phyloP scores from a whole-genome alignment of 805 yeast genomes.

The Maudiozyma barnettii region DNA sequence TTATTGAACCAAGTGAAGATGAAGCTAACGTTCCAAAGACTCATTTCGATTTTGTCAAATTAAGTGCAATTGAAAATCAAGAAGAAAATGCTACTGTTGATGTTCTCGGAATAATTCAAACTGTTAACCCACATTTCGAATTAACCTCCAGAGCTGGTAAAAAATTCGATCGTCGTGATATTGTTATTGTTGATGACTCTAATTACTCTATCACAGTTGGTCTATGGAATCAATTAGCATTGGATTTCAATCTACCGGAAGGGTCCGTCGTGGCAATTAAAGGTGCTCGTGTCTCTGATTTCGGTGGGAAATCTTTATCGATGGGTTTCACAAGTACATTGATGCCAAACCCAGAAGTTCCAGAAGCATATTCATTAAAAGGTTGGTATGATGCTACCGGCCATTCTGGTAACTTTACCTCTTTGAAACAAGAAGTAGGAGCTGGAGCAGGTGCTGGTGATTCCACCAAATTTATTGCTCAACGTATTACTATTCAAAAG shows the following conservation, averaged over 20 bases:
- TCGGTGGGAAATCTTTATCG: conserved; percentile 76
- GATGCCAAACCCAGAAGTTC: conserved; percentile 74
- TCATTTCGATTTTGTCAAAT: conserved; percentile 63
- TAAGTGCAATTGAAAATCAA: conserved; percentile 53
- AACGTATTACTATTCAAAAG: conserved; percentile 56
- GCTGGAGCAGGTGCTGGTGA: conserved; percentile 24
- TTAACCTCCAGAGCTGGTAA: conserved; percentile 85
- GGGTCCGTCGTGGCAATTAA: conserved; percentile 88
- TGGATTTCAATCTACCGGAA: conserved; percentile 59
- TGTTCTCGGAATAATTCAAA: conserved; percentile 77
- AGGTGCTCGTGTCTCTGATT: conserved; percentile 83
- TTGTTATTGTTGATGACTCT: conserved; percentile 76
- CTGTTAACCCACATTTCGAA: conserved; percentile 64
- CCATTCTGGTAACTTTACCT: conserved; percentile 47
- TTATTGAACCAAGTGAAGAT: conserved; percentile 58
- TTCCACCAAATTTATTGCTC: conserved; percentile 35
- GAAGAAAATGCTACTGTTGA: conserved; percentile 72
- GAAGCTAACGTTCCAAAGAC: conserved; percentile 64
- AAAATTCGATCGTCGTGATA: conserved; percentile 86
- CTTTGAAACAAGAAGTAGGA: conserved; percentile 47
- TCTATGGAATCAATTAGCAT: conserved; percentile 83
- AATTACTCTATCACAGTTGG: conserved; percentile 70
- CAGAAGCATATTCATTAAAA: conserved; percentile 77
- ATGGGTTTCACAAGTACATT: conserved; percentile 71
- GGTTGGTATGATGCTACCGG: conserved; percentile 95